Percentiles rank a stretch among this genome's conserved stretches.
Conservation (phyloP, 208 protist genomes). For the Hexamita inflata region DNA sequence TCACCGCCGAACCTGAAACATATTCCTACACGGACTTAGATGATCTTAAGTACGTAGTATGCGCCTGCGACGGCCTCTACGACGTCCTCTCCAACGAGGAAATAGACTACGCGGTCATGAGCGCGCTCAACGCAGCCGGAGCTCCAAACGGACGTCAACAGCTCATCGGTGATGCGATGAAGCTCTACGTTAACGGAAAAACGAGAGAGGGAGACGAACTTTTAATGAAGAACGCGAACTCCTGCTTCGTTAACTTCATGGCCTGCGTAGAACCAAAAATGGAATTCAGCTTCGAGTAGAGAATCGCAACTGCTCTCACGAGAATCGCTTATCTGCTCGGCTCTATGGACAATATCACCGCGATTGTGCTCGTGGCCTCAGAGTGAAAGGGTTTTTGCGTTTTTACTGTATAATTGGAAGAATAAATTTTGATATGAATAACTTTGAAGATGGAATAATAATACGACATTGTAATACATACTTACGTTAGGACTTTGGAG, state of each 20-base stretch:
- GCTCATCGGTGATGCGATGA: too few species aligned
- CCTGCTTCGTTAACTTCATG: background rate
- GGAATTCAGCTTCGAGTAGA: background rate
- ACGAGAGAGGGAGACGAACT: background rate
- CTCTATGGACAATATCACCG: background rate
- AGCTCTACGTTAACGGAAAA: background rate
- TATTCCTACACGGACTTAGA: background rate
- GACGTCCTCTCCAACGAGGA: background rate
- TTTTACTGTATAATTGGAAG: too few species aligned
- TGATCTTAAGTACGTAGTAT: background rate
- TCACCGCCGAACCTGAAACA: background rate
- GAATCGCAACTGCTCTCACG: background rate
- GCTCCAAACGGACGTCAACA: too few species aligned
- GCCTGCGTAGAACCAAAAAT: background rate
- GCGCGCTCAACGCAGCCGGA: background rate
- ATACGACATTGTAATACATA: too few species aligned
- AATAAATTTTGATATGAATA: too few species aligned
- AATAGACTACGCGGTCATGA: background rate
- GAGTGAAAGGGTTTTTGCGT: too few species aligned
- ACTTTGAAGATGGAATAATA: too few species aligned
- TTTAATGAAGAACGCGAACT: background rate
- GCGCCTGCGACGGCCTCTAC: background rate
- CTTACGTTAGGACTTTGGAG: too few species aligned
- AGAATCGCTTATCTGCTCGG: background rate
- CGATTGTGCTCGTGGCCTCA: too few species aligned